Conservation (phyloP, 441 rosid genomes). For the Jatropha multifida region DNA sequence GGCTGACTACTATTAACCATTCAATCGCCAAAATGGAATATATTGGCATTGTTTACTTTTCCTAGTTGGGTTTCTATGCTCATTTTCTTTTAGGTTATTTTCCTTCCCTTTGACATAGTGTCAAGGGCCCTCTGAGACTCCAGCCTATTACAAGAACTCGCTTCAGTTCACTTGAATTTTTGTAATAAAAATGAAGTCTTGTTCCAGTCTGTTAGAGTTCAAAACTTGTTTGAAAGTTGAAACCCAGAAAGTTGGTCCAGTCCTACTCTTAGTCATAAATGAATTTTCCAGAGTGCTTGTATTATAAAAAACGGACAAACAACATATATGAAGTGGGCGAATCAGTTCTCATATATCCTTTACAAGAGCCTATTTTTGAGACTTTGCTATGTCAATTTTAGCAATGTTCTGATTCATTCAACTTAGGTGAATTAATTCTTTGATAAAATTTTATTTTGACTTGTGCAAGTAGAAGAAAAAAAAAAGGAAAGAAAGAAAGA, state of each 20-base stretch:
- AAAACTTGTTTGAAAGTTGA: background rate
- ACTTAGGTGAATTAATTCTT: background rate
- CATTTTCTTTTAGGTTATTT: background rate
- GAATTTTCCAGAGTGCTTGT: background rate
- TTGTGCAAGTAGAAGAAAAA: background rate
- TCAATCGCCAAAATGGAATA: background rate
- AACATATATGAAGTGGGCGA: background rate
- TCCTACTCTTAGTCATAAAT: background rate
- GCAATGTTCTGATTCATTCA: background rate
- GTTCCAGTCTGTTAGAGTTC: background rate
- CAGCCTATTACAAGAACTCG: background rate
- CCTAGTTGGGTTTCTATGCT: background rate
- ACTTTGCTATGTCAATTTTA: background rate
- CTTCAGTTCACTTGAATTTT: background rate
- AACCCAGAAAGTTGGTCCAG: background rate
- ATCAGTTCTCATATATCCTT: background rate
- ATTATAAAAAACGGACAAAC: background rate
- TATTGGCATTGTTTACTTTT: background rate
- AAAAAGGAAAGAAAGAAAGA: background rate
- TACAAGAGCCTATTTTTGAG: background rate
- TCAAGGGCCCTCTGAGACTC: background rate
- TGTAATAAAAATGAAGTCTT: background rate
- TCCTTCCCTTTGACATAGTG: conserved; percentile 1
- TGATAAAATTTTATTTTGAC: background rate
- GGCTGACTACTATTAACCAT: background rate